Base-by-base conservation (phyloP, 2,329 filamentous ascomycete species). In the Claviceps sp. region DNA sequence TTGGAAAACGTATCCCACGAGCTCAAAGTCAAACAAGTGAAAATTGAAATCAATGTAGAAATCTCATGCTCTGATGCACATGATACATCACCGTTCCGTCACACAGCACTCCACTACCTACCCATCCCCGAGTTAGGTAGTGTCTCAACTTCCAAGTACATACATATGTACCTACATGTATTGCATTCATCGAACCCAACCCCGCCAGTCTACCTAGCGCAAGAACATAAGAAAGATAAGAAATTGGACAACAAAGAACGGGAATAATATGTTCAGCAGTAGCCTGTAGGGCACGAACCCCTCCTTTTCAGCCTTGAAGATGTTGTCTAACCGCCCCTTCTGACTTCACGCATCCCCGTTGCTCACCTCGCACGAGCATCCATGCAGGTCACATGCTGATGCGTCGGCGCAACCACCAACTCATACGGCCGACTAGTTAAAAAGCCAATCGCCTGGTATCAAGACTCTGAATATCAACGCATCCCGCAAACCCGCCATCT, bases 131-230 rank as follows among this genome's bases (percentile, higher is more conserved):
- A 50, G 54, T 50, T 22, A 22, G 19, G n/a, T 54, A 51, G 54
- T 50, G 52, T 53, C 55, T 50, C 30, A 34, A 34, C 30, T 34
- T 34, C 30, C 30, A 34, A 34, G 30, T 24, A 40, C 2, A 44
- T 24, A 19, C 19, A 19, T 19, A 19, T 19, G 19, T 19, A 14
- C 13, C 7, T 43, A 22, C 16, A 13, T 26, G 16, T 16, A 14
- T 44, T 17, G 19, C 24, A 40, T 55, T 46, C 48, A 48, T 50
- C 43, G 51, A 57, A 59, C 57, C 58, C 56, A 59, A 60, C 58
- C 58, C 59, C 59, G 50, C 59, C 57, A 60, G 56, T 60, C 58
- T 60, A 60, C 58, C 52, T 60, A 60, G 58, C 53, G 57, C 58
- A 60, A 43, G 22, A 24, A 11, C 8, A 17, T 10, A 41, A 16